These are phyloP conservation scores for Pholiota conissans DNA, from an alignment of 768 basidiomycete genomes.

Conservation along the genomic window DNA sequence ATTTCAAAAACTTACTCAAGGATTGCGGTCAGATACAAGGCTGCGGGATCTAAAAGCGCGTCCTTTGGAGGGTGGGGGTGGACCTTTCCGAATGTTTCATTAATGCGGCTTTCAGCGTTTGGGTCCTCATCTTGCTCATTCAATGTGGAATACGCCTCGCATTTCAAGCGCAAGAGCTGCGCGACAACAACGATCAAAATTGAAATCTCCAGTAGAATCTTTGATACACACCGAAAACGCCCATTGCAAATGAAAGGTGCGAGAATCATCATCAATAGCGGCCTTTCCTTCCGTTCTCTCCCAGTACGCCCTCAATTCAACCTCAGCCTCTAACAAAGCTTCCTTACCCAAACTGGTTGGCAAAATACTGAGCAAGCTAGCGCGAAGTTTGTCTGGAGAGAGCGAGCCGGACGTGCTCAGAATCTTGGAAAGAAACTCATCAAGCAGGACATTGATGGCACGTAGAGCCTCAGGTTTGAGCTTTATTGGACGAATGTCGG, in stretches of 20 bases:
- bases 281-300: slow-evolving; percentile 56
- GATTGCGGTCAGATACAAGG: slow-evolving; percentile 89
- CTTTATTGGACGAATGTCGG: slow-evolving; percentile 90
- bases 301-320: slow-evolving; percentile 89
- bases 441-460: slow-evolving; percentile 78
- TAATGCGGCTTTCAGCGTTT: slow-evolving; percentile 58
- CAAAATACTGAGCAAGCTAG: slow-evolving; percentile 67
- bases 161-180: slow-evolving; percentile 80
- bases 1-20: slow-evolving; percentile 69
- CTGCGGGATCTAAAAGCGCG: slow-evolving; percentile 73
- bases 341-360: slow-evolving; percentile 88
- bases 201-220: slow-evolving; percentile 5
- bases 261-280: slow-evolving; percentile 47
- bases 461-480: slow-evolving; percentile 77
- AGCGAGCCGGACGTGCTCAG: slow-evolving; percentile 68
- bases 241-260: slow-evolving; percentile 71
- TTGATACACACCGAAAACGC: slow-evolving; percentile 61
- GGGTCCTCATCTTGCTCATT: slow-evolving; percentile 80
- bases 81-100: slow-evolving; percentile 58
- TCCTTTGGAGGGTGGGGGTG: slow-evolving; percentile 52
- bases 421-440: slow-evolving; percentile 80
- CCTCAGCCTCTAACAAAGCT: slow-evolving; percentile 88
- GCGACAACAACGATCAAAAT: slow-evolving; percentile 11
- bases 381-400: slow-evolving; percentile 70
- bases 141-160: slow-evolving; percentile 85